A percentile compares a stretch with the other conserved stretches of the same genome.
Evolutionary conservation across 768 basidiomycete species (phyloP).

Genomic region (Lactarius pseudohatsudake): DNA sequence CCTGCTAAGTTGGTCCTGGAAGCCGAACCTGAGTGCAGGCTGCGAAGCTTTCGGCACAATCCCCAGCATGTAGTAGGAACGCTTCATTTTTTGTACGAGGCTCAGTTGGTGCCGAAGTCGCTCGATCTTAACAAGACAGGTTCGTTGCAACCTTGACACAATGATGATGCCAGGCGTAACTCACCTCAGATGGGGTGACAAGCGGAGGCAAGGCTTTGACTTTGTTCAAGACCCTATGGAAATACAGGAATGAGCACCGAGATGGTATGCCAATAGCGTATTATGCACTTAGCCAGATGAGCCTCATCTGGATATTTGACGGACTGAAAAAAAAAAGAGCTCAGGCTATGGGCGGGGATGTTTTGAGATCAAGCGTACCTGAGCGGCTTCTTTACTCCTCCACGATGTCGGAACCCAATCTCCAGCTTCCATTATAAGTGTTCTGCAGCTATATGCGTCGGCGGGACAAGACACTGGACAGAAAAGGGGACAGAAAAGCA

Average conservation of each 20-base stretch:
- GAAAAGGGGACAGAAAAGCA: not conserved
- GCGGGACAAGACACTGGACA: not conserved
- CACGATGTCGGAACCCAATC: slow-evolving; percentile 81
- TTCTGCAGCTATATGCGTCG: not conserved
- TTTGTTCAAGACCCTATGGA: slow-evolving; percentile 69
- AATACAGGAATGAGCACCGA: not conserved
- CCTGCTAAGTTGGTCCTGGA: not conserved
- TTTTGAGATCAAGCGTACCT: slow-evolving; percentile 46
- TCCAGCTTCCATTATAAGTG: slow-evolving; percentile 1
- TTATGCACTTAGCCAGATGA: slow-evolving; percentile 33
- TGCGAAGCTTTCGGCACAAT: slow-evolving; percentile 95
- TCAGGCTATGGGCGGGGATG: not conserved
- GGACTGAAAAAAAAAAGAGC: slow-evolving; percentile 31
- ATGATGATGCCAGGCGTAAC: slow-evolving; percentile 25
- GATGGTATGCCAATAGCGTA: not conserved
- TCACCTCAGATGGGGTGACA: slow-evolving; percentile 89
- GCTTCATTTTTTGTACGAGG: slow-evolving; percentile 83
- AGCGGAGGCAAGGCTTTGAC: slow-evolving; percentile 80
- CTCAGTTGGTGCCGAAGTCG: slow-evolving; percentile 76
- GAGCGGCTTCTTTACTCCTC: slow-evolving; percentile 73
- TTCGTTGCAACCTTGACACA: slow-evolving; percentile 1
- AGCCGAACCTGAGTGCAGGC: slow-evolving; percentile 76
- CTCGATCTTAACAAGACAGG: slow-evolving; percentile 56
- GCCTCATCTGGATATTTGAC: slow-evolving; percentile 42
- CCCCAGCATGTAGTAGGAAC: slow-evolving; percentile 95